These are phyloP conservation scores for Apiospora saccharicola DNA, from an alignment of 2,329 filamentous ascomycete genomes.

Conservation along the genomic window DNA sequence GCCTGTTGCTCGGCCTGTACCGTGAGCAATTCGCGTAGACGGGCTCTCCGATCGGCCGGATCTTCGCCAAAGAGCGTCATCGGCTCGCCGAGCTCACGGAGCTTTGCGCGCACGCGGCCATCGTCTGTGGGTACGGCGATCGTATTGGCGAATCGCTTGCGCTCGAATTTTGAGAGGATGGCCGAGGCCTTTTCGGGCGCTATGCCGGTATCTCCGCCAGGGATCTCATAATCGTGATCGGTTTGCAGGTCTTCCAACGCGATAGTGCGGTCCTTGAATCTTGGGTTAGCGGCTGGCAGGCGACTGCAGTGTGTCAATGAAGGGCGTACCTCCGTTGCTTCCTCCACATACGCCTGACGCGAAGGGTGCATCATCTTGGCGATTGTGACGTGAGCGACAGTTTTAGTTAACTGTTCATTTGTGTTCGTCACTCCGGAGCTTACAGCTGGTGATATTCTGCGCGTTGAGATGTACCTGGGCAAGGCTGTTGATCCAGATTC, in stretches of 20 bases:
- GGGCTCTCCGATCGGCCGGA: constrained; percentile 82
- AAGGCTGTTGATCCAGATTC: neutral
- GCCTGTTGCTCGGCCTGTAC: constrained; percentile 70
- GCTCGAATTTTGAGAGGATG: constrained; percentile 86
- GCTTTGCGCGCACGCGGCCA: constrained; percentile 77
- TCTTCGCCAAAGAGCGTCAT: constrained; percentile 95
- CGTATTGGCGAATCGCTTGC: constrained; percentile 86
- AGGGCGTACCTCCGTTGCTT: constrained; percentile 71
- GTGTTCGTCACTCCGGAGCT: neutral
- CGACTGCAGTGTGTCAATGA: constrained; percentile 24
- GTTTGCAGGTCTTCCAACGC: constrained; percentile 55
- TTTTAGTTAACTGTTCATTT: neutral
- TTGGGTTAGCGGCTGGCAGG: constrained; percentile 38
- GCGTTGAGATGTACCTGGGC: neutral
- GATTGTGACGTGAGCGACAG: neutral
- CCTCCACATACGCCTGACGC: constrained; percentile 93
- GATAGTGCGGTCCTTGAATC: constrained; percentile 44
- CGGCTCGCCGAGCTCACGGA: constrained; percentile 90
- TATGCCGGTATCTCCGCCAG: constrained; percentile 68
- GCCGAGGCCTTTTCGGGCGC: constrained; percentile 84
- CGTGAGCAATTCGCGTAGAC: constrained; percentile 81
- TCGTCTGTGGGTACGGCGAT: constrained; percentile 96
- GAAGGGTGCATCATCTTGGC: constrained; percentile 80
- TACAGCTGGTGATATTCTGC: neutral
- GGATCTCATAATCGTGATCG: constrained; percentile 87